A percentile compares a stretch with the other conserved stretches of the same genome.
Conservation (phyloP, 768 basidiomycete species). For the Ramaria sp. region DNA sequence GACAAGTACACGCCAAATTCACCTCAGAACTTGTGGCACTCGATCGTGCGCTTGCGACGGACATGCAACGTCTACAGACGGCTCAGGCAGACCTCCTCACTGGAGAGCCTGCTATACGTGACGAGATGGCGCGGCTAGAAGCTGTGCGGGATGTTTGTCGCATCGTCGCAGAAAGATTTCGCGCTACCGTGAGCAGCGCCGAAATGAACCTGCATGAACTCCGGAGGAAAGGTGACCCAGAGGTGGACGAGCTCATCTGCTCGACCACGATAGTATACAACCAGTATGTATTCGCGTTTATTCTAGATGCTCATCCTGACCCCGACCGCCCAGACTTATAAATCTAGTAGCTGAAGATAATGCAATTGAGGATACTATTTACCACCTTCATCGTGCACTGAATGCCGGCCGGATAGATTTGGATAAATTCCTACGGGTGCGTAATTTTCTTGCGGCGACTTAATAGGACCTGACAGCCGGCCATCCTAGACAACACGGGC, state of each 20-base stretch:
- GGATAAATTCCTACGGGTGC: conserved; percentile 84
- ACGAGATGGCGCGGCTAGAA: conserved; percentile 91
- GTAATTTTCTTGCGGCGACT: conserved; percentile 19
- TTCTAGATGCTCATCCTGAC: conserved; percentile 7
- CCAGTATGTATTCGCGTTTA: conserved; percentile 52
- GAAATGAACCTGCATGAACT: conserved; percentile 71
- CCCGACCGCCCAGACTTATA: conserved; percentile 51
- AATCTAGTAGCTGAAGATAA: conserved; percentile 99
- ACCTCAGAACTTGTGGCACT: conserved; percentile 62
- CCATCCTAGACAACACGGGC: conserved; percentile 59
- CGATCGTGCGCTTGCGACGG: conserved; percentile 46
- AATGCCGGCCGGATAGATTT: conserved; percentile 88
- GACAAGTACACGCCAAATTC: conserved; percentile 66
- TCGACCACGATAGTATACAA: conserved; percentile 93
- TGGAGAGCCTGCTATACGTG: conserved; percentile 88
- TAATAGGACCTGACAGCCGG: not conserved
- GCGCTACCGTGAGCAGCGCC: conserved; percentile 48
- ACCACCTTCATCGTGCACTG: conserved; percentile 88
- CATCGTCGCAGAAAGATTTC: conserved; percentile 59
- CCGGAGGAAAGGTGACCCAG: conserved; percentile 75
- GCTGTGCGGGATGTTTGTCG: conserved; percentile 89
- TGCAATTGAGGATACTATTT: conserved; percentile 96
- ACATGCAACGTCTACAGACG: conserved; percentile 66
- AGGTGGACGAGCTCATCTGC: conserved; percentile 94
- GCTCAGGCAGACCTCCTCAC: conserved; percentile 77